Conservation (phyloP, 2,329 filamentous ascomycete genomes). For the Ilyonectria destructans region DNA sequence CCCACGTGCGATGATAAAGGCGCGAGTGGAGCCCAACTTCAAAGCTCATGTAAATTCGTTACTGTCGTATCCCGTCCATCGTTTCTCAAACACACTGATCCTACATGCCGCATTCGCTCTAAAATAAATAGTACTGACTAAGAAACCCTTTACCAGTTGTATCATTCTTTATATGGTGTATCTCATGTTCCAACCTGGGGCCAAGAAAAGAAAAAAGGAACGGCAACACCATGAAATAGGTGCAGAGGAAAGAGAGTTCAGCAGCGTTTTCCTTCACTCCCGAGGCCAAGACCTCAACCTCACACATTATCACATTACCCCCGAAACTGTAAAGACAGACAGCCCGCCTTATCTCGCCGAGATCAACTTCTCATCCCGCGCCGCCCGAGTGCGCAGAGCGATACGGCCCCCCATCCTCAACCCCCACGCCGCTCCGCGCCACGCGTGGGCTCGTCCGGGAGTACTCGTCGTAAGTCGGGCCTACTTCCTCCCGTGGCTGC, state of each 20-base stretch:
- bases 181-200: neutral
- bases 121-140: neutral
- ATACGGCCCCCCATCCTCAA: conserved; percentile 42
- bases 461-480: conserved; percentile 46
- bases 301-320: neutral
- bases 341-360: neutral
- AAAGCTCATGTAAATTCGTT: neutral
- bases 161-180: neutral
- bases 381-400: conserved; percentile 31
- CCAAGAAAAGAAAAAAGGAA: neutral
- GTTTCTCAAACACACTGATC: neutral
- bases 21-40: neutral
- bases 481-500: conserved; percentile 26
- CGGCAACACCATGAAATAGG: neutral
- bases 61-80: neutral
- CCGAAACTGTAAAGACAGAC: neutral
- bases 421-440: conserved; percentile 30
- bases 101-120: neutral
- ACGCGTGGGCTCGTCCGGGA: conserved; percentile 38
- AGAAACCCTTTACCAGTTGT: neutral
- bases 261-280: neutral
- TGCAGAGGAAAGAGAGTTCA: neutral
- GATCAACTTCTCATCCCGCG: conserved; percentile 19
- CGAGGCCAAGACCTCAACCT: neutral
- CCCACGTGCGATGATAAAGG: neutral